Evolutionary conservation across 805 yeast species (phyloP), one percentile per base, ranked within the genome.

Genomic region (Teunomyces stri): DNA sequence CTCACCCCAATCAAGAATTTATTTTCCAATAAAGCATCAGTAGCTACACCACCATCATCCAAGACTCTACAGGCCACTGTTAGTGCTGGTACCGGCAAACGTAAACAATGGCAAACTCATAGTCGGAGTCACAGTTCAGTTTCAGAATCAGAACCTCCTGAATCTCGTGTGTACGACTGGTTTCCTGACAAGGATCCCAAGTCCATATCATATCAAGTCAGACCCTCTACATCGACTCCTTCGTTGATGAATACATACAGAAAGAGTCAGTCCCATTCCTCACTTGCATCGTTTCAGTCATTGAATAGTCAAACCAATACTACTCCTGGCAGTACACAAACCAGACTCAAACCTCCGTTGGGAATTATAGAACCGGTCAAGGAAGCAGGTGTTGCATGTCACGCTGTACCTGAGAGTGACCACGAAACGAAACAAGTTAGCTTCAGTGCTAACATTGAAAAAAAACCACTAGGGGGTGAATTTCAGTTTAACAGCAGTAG

Each of bases 1-100:
- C 48, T 62, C 30, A 60, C 63, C 2, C 66, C 66, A 12, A 62
- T 62, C 30, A 60, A 58, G 53, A 62, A 60, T 49, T 22, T 55
- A 52, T 62, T 58, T 48, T 55, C 52, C 28, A 30, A 52, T 21
- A 56, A 48, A 39, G 40, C 55, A 12, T n/a, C 43, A 9, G 37
- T 36, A 12, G 35, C 50, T 12, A 47, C 50, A 1, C 48, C 52
- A 4, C 11, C 45, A 5, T 38, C 50, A 12, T 35, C 34, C 28
- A 47, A 47, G 18, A 35, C 39, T 16, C 45, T 44, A 6, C 46
- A 47, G 18, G 41, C 41, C 13, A 44, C 30, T 6, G 22, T 44
- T n/a, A 33, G 30, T 9, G 29, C 34, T 22, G 25, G 29, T 13
- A n/a, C 27, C 7, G 39, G 39, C 16, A 13, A 15, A 6, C 44